A percentile compares a stretch with the other conserved stretches of the same genome.
Conservation (phyloP, 2,329 filamentous ascomycete genomes). For the Alternaria hordeiaustralica region DNA sequence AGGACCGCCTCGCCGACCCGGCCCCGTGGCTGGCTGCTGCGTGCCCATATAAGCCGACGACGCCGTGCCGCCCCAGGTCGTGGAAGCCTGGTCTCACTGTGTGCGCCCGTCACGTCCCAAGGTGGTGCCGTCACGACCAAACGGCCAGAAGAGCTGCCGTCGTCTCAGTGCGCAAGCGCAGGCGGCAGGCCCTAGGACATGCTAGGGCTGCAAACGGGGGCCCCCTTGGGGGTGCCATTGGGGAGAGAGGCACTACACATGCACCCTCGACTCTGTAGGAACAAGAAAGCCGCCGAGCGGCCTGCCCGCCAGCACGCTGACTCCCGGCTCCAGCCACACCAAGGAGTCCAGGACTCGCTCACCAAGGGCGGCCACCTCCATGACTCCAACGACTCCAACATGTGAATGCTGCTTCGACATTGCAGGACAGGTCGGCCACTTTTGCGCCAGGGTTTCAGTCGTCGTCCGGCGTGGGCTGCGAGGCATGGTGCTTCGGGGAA, state of each 20-base stretch:
- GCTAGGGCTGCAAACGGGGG: conserved; percentile 8
- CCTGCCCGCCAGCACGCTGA: background rate
- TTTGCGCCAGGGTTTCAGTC: conserved; percentile 14
- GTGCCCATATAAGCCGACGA: conserved; percentile 4
- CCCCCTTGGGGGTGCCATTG: conserved; percentile 6
- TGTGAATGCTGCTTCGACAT: background rate
- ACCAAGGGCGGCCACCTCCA: background rate
- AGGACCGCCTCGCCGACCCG: conserved; percentile 11
- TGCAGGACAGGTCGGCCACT: background rate
- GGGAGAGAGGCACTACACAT: conserved; percentile 2
- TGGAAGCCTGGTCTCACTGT: background rate
- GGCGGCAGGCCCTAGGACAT: conserved; percentile 12
- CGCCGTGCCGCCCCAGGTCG: conserved; percentile 18
- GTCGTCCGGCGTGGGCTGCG: background rate
- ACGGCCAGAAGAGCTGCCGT: conserved; percentile 5
- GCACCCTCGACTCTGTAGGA: conserved; percentile 8
- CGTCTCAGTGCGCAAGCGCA: conserved; percentile 9
- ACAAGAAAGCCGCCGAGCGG: conserved; percentile 4
- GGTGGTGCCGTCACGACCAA: background rate
- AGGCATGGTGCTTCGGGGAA: conserved; percentile 20
- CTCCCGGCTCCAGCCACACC: background rate
- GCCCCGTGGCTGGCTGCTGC: conserved; percentile 12
- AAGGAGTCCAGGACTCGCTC: background rate
- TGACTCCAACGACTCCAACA: background rate
- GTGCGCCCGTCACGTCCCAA: background rate